phyloP scores from a whole-genome alignment of 768 basidiomycete genomes.

The Boletus rubropictus region DNA sequence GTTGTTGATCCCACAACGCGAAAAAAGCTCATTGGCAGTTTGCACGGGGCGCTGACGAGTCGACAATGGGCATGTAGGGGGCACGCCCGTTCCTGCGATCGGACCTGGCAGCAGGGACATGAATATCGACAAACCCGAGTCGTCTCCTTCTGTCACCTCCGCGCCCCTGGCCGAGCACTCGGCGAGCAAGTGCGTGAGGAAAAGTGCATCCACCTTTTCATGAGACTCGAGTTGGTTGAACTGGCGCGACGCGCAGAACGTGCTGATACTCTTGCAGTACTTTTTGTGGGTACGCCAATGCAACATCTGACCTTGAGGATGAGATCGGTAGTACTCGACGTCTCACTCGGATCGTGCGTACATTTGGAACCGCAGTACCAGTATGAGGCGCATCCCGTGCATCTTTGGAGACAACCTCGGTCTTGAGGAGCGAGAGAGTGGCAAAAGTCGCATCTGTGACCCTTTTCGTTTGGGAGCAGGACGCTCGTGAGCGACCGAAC shows the following conservation, averaged over 20 bases:
- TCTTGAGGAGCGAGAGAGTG: constrained; percentile 33
- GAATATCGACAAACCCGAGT: constrained; percentile 33
- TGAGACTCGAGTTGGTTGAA: constrained; percentile 49
- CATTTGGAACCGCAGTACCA: constrained; percentile 70
- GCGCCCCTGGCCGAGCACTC: constrained; percentile 22
- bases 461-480: constrained; percentile 53
- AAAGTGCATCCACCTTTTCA: constrained; percentile 53
- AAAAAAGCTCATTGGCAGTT: constrained; percentile 34
- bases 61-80: constrained; percentile 31
- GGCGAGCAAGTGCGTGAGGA: constrained; percentile 60
- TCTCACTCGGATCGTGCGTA: constrained; percentile 31
- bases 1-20: constrained; percentile 76
- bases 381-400: constrained; percentile 61
- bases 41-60: constrained; percentile 25
- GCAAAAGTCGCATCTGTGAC: constrained; percentile 63
- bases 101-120: constrained; percentile 45
- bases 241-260: constrained; percentile 39
- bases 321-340: constrained; percentile 1
- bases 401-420: constrained; percentile 41
- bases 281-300: constrained; percentile 67
- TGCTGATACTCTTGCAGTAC: constrained; percentile 57
- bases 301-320: constrained; percentile 50
- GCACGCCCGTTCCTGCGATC: constrained; percentile 13
- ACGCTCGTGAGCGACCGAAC: constrained; percentile 41
- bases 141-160: constrained; percentile 10